A percentile compares a stretch with the other conserved stretches of the same genome.
Conservation (phyloP, 2,329 filamentous ascomycete genomes). For the Venturia oleaginea region DNA sequence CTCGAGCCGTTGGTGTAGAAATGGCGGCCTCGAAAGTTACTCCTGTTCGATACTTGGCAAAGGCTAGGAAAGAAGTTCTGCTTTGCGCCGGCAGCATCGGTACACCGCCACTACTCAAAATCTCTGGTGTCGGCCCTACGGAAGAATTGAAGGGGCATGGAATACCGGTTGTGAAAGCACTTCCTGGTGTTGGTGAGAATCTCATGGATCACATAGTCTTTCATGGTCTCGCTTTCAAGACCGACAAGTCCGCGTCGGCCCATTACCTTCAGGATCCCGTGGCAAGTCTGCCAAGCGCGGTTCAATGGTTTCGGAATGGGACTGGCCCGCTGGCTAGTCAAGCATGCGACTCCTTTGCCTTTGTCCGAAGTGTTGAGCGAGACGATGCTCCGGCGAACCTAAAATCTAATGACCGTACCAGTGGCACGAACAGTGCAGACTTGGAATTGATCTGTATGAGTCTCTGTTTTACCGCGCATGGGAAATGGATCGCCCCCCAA, state of each 20-base stretch:
- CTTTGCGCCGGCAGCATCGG: conserved; percentile 34
- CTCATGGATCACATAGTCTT: conserved; percentile 35
- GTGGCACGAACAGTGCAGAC: background rate
- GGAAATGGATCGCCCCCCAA: conserved; percentile 3
- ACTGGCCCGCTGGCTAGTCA: conserved; percentile 4
- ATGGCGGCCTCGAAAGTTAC: conserved; percentile 5
- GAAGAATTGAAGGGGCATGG: conserved; percentile 28
- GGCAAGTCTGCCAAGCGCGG: background rate
- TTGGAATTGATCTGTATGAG: conserved; percentile 8
- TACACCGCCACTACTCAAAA: conserved; percentile 39
- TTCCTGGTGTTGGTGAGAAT: conserved; percentile 42
- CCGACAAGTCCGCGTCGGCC: background rate
- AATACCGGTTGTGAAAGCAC: conserved; percentile 35
- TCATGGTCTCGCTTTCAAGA: conserved; percentile 19
- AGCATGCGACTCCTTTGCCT: conserved; percentile 7
- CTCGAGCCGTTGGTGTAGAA: conserved; percentile 18
- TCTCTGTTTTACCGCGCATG: conserved; percentile 4
- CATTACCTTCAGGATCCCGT: conserved; percentile 3
- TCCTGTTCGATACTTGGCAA: background rate
- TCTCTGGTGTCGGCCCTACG: conserved; percentile 40
- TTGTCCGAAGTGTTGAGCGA: background rate
- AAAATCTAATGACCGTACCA: conserved; percentile 3
- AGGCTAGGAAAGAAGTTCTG: conserved; percentile 32
- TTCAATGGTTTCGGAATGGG: conserved; percentile 8
- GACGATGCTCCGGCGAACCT: background rate